These are phyloP conservation scores for Casaregolazyma suthepensis DNA, from an alignment of 1,139 yeast genomes.

Conservation along the genomic window DNA sequence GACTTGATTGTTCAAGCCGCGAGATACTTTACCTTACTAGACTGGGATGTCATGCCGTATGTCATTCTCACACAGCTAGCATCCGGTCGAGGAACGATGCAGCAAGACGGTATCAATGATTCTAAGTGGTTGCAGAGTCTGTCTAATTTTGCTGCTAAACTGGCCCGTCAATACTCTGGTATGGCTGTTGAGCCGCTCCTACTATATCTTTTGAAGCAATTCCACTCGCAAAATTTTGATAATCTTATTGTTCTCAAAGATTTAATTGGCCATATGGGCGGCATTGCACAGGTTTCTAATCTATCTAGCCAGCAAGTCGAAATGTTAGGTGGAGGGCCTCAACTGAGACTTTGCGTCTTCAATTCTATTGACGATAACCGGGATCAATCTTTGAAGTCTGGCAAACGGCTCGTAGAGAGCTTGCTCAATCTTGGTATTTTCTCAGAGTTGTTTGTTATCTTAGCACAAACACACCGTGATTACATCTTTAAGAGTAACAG, in stretches of 20 bases:
- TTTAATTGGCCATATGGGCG: constrained; percentile 70
- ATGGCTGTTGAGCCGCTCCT: constrained; percentile 42
- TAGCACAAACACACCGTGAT: constrained; percentile 44
- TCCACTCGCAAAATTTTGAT: constrained; percentile 55
- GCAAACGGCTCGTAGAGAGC: constrained; percentile 45
- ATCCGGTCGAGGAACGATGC: constrained; percentile 60
- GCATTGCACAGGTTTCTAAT: constrained; percentile 63
- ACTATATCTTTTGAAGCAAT: constrained; percentile 54
- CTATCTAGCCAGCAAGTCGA: constrained; percentile 61
- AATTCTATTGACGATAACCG: constrained; percentile 54
- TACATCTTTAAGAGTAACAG: constrained; percentile 32
- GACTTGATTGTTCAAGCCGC: constrained; percentile 78
- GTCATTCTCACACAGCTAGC: constrained; percentile 70
- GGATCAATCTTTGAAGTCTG: constrained; percentile 37
- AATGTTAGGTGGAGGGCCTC: constrained; percentile 59
- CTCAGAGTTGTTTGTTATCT: constrained; percentile 59
- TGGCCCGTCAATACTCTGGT: constrained; percentile 31
- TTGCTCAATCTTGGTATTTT: constrained; percentile 44
- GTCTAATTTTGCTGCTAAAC: constrained; percentile 35
- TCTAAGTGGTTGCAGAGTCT: constrained; percentile 72
- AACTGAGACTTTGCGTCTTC: constrained; percentile 52
- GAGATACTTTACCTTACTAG: constrained; percentile 65
- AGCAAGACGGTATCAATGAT: constrained; percentile 75
- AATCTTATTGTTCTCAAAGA: constrained; percentile 69
- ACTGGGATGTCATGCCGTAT: constrained; percentile 80